Evolutionary conservation across 2,329 filamentous ascomycete genomes (phyloP).

Genomic region (Cercospora zeina): DNA sequence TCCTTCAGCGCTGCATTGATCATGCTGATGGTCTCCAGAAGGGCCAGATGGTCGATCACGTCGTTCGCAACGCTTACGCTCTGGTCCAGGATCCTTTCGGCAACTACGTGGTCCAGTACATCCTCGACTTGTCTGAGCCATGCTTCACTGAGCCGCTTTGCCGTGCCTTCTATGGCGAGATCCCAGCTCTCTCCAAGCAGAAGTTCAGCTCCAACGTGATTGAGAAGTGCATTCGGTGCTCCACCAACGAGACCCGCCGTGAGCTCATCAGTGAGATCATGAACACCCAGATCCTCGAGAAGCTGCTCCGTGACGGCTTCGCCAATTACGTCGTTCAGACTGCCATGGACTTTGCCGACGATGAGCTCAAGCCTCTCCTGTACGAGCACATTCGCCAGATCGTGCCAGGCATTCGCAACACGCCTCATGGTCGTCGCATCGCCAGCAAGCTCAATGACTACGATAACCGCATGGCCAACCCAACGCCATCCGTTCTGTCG

Average conservation of each 20-base stretch:
- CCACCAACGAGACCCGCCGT: slow-evolving; percentile 71
- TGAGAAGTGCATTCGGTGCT: slow-evolving; percentile 85
- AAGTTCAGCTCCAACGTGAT: slow-evolving; percentile 99
- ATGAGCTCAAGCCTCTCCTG: slow-evolving; percentile 69
- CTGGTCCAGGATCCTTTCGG: slow-evolving; percentile 96
- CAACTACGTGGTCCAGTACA: slow-evolving; percentile 99
- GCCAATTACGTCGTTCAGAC: slow-evolving; percentile 99
- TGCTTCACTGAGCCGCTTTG: slow-evolving; percentile 88
- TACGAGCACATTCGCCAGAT: slow-evolving; percentile 84
- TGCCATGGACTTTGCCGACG: slow-evolving; percentile 80
- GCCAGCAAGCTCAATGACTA: slow-evolving; percentile 75
- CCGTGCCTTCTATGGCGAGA: slow-evolving; percentile 72
- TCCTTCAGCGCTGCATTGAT: slow-evolving; percentile 96
- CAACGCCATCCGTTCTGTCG: slow-evolving; percentile 27
- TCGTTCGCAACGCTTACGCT: slow-evolving; percentile 82
- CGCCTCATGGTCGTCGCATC: slow-evolving; percentile 91
- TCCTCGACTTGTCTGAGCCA: slow-evolving; percentile 85
- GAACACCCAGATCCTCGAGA: slow-evolving; percentile 73
- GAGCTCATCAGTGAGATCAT: slow-evolving; percentile 83
- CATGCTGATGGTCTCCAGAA: slow-evolving; percentile 91
- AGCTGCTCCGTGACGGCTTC: slow-evolving; percentile 85
- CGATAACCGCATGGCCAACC: slow-evolving; percentile 48
- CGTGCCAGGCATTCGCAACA: slow-evolving; percentile 79
- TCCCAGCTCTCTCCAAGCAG: slow-evolving; percentile 77
- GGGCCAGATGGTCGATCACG: slow-evolving; percentile 77